Percentiles rank a stretch among this genome's conserved stretches.
These are phyloP conservation scores for Microcera coccophila DNA, from an alignment of 2,329 filamentous ascomycete species.

Conservation along the genomic window DNA sequence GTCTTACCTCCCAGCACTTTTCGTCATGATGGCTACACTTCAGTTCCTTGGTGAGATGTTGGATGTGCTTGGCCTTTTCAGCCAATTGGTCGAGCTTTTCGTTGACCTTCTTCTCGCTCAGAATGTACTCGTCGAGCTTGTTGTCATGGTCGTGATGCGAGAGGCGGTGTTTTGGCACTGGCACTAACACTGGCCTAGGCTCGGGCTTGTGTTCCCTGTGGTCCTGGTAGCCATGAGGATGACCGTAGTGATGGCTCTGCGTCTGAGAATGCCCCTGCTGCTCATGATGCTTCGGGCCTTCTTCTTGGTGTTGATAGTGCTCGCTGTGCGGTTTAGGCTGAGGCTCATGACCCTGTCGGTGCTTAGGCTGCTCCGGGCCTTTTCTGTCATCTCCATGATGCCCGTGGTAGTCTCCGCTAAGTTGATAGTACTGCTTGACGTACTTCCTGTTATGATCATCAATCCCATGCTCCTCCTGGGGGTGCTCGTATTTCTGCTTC, in stretches of 20 bases:
- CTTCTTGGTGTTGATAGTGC: conserved; percentile 5
- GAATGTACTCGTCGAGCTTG: conserved; percentile 3
- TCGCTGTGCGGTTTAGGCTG: no score
- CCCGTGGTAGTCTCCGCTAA: no score
- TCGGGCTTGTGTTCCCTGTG: conserved; percentile 11
- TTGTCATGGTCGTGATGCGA: no score
- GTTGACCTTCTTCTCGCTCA: conserved; percentile 23
- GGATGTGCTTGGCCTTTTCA: conserved; percentile 21
- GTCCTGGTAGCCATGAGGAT: no score
- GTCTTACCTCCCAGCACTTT: conserved; percentile 23
- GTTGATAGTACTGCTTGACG: no score
- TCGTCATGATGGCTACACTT: conserved; percentile 5
- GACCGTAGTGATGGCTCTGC: conserved; percentile 2
- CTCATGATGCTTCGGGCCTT: conserved; percentile 3
- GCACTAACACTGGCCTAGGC: no score
- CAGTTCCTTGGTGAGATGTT: conserved; percentile 15
- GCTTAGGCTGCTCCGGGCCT: no score
- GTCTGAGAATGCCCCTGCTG: conserved; percentile 4
- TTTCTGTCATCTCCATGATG: no score
- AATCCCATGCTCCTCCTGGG: background rate
- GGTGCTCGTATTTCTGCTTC: background rate
- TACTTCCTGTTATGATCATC: no score
- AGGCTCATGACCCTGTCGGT: no score
- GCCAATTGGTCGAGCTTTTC: conserved; percentile 22
- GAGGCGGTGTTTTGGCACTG: no score